phyloP scores from a whole-genome alignment of 768 basidiomycete genomes.

The Agrocybe praecox region DNA sequence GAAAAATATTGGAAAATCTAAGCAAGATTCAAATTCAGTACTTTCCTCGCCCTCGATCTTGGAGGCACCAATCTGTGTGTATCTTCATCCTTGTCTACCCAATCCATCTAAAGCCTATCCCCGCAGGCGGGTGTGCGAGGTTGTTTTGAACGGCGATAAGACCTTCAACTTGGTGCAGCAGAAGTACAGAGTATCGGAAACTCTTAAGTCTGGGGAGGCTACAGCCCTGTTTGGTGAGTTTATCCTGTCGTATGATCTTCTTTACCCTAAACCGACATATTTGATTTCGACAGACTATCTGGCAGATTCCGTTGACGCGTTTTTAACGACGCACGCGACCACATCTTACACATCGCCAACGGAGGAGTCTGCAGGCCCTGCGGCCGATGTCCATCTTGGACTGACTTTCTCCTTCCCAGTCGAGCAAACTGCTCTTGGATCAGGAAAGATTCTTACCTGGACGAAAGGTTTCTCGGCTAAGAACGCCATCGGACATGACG shows the following conservation, averaged over 20 bases:
- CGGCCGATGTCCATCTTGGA: conserved; percentile 62
- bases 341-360: conserved; percentile 41
- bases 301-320: conserved; percentile 94
- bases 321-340: conserved; percentile 68
- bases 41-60: conserved; percentile 94
- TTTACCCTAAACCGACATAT: background rate
- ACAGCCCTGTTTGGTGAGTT: conserved; percentile 77
- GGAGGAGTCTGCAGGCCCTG: conserved; percentile 17
- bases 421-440: conserved; percentile 90
- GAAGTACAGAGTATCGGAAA: conserved; percentile 95
- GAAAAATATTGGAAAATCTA: background rate
- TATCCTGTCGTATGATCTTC: background rate
- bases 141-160: conserved; percentile 86
- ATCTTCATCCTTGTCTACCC: background rate
- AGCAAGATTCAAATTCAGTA: conserved; percentile 48
- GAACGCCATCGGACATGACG: conserved; percentile 87
- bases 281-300: conserved; percentile 75
- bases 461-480: conserved; percentile 95
- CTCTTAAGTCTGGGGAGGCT: conserved; percentile 92
- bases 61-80: conserved; percentile 97
- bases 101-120: conserved; percentile 2
- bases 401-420: conserved; percentile 98
- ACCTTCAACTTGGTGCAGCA: conserved; percentile 91
- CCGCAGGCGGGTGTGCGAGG: conserved; percentile 90
- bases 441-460: conserved; percentile 91